Base-by-base conservation (phyloP, 257 asterid species). In the Przewalskia tangutica region DNA sequence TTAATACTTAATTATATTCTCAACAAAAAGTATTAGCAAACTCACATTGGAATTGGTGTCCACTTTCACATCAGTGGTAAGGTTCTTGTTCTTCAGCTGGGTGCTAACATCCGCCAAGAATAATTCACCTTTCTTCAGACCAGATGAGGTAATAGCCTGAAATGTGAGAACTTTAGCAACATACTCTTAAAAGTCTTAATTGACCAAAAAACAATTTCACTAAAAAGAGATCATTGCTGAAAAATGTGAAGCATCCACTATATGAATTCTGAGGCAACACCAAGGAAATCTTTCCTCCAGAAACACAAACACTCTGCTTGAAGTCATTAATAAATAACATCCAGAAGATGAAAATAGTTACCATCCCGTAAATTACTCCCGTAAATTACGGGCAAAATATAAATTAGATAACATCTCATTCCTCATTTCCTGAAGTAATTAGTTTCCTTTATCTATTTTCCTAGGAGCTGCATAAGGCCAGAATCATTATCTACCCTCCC, bases 41-140 rank as follows among this genome's bases (percentile, higher is more conserved):
- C 90, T n/a, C 86, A 91, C 94, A 82, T 91, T 91, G 36, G 94
- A 88, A 60, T 65, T 82, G n/a, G 94, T 89, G 64, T 91, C 94
- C 85, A 91, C 91, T 89, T 91, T 91, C 5, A 91, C 54, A 81
- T 91, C 94, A 58, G 92, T 88, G 40, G 94, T 91, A 85, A 91
- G 67, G 65, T 91, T 91, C 60, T 91, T 88, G 87, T 87, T 83
- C 87, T 91, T 91, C 89, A 91, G 82, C 83, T 91, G 91, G 20
- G 94, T 89, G 77, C 81, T 91, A 79, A 91, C 85, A 75, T 91
- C 94, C 2, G 92, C 94, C 75, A 89, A 51, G 51, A 91, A 89
- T 48, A 85, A 63, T 20, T 89, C 94, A 7, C 91, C 94, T 84
- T 91, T 91, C 90, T 87, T 91, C 9, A 89, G 83, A 42, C 92